Base-by-base conservation (phyloP, 345 rosid genomes). In the Salix suchowensis region DNA sequence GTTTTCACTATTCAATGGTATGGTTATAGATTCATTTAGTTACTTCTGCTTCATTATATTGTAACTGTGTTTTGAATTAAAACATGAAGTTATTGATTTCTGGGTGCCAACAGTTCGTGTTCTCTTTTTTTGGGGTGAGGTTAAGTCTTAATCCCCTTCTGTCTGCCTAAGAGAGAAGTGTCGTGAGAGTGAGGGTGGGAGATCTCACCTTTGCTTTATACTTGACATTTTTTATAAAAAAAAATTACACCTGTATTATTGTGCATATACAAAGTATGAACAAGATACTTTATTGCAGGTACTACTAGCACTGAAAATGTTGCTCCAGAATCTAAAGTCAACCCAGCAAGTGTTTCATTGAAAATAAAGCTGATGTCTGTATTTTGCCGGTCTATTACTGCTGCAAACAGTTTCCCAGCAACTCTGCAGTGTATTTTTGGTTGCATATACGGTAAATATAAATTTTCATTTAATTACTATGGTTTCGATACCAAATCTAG, bases 361-460 rank as follows among this genome's bases (percentile, higher is more conserved):
- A 95, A 82, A 88, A 76, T 80, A 75, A 95, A 88, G 82, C 81
- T 93, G 75, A 88, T 93, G 96, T 85, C 93, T 83, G 82, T 83
- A 42, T 93, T 93, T 80, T 93, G 93, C 69, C 91, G 90, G 76
- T 93, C 97, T 72, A 87, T 93, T 61, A 80, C 90, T 34, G 97
- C 98, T 2, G 96, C 98, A 75, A 93, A 90, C 82, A 93, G 89
- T 81, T 95, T 95, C 74, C 98, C 98, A 50, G 89, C 88, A 68
- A 90, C 98, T 73, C 86, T 95, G 88, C 98, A 93, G 83, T 93
- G 98, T 85, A 95, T 93, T 74, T 95, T 95, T 87, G 93, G 94
- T 52, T 93, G 97, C 86, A 95, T 95, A 80, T 90, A 82, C 85
- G 97, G 98, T 91, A 95, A 44, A 79, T 58, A 54, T 19, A 67